phyloP scores from a whole-genome alignment of 2,329 filamentous ascomycete genomes.

The Eutypella sp. region DNA sequence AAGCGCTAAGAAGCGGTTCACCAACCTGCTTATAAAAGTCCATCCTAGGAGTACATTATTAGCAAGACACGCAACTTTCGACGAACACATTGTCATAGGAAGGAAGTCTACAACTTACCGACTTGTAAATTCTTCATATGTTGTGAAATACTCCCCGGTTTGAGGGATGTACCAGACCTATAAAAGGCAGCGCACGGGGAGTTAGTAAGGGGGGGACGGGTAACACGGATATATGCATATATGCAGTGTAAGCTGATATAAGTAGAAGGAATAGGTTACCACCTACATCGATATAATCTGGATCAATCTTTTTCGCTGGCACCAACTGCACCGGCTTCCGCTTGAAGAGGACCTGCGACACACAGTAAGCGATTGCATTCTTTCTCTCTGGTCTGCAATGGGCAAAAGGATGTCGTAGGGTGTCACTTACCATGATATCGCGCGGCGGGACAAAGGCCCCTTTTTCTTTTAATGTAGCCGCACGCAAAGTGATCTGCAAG shows the following conservation, averaged over 20 bases:
- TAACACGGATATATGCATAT: background rate
- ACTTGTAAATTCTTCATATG: conserved; percentile 82
- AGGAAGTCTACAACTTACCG: conserved; percentile 54
- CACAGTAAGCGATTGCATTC: conserved; percentile 13
- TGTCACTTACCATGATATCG: conserved; percentile 32
- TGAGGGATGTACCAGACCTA: conserved; percentile 90
- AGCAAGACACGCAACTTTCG: too few species aligned
- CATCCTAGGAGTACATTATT: conserved; percentile 50
- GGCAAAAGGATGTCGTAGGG: background rate
- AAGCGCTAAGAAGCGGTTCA: conserved; percentile 6
- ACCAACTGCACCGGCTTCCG: conserved; percentile 88
- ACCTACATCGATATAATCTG: conserved; percentile 76
- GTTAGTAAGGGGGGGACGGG: conserved; percentile 15
- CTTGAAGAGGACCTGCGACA: conserved; percentile 86
- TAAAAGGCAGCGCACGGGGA: conserved; percentile 12
- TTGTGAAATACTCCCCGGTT: conserved; percentile 83
- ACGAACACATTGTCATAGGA: background rate
- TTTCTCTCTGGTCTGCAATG: too few species aligned
- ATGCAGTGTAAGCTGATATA: conserved; percentile 10
- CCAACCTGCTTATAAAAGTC: conserved; percentile 89
- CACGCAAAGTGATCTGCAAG: conserved; percentile 33
- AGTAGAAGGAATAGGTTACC: conserved; percentile 8
- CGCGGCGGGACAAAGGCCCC: conserved; percentile 9
- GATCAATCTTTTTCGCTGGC: conserved; percentile 64
- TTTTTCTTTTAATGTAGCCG: conserved; percentile 7